These are phyloP conservation scores for Hyphodiscus hymeniophilus DNA, from an alignment of 495 filamentous ascomycete species.

Conservation along the genomic window DNA sequence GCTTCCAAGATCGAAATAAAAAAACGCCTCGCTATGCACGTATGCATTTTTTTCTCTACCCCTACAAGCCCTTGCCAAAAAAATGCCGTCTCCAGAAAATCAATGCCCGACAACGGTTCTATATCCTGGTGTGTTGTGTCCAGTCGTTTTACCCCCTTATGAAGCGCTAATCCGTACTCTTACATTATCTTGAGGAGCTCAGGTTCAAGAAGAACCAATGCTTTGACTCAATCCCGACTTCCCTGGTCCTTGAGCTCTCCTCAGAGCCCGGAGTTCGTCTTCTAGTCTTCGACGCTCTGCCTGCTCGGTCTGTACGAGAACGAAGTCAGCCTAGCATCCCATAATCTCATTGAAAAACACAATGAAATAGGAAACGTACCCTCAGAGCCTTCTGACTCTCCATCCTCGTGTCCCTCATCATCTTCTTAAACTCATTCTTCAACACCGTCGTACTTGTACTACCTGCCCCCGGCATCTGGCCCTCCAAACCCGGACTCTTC, in stretches of 20 bases:
- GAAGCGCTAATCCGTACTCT: no score
- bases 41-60: no score
- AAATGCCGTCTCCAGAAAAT: no score
- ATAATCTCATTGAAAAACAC: not conserved
- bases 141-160: no score
- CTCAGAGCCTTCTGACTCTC: conserved; percentile 62
- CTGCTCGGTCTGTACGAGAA: conserved; percentile 51
- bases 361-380: conserved; percentile 38
- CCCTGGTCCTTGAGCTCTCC: conserved; percentile 28
- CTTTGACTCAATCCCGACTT: conserved; percentile 44
- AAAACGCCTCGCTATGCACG: no score
- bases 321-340: conserved; percentile 1
- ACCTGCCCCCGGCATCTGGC: conserved; percentile 31
- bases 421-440: conserved; percentile 80
- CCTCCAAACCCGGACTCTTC: conserved; percentile 34
- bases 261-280: conserved; percentile 26
- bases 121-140: no score
- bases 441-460: conserved; percentile 62
- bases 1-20: no score
- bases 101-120: no score
- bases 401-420: conserved; percentile 75
- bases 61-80: no score
- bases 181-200: no score
- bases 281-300: conserved; percentile 63
- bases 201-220: conserved; percentile 25